Base-by-base conservation (phyloP, 2,329 filamentous ascomycete genomes). In the Epichloe brachyelytri region DNA sequence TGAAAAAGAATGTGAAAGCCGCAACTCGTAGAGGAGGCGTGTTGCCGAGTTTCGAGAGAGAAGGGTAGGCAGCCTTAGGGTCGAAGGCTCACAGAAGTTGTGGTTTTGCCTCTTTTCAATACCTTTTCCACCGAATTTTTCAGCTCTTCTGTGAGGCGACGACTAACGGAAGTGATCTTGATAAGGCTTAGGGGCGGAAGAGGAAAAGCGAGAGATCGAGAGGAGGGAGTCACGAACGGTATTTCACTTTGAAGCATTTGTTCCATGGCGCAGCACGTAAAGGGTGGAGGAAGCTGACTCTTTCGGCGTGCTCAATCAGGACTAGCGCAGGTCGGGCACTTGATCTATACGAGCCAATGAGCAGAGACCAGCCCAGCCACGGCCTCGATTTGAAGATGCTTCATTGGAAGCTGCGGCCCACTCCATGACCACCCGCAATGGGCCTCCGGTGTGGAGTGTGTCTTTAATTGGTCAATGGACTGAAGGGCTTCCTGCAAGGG, bases 221-320 rank as follows among this genome's bases (percentile, higher is more conserved):
- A 55, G 49, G 57, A 58, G 60, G 63, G 64, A 63, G 61, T 67
- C 55, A 60, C 57, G 55, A 52, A 61, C 55, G 56, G 57, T 67
- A 66, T 66, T 67, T 67, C 64, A 66, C 56, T 59, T 52, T 48
- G 50, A 52, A 51, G 52, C 51, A 40, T 47, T 51, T 51, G 53
- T 48, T 55, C 54, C 58, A 63, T 58, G 62, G 62, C 65, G 60
- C 60, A 64, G 64, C 61, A 58, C 46, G 57, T 58, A 56, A 17
- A 43, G 52, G 37, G 57, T 55, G 55, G 55, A 56, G 57, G 50
- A 60, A 57, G 59, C 63, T 65, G 66, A 68, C 64, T 69, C 67
- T 61, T 70, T 71, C 68, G 68, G 68, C 68, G 68, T 71, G 68
- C 68, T 68, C 59, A 58, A 67, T 60, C 50, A 53, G 68, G 69